phyloP scores from a whole-genome alignment of 768 basidiomycete species.

The Strobilomyces confusus region DNA sequence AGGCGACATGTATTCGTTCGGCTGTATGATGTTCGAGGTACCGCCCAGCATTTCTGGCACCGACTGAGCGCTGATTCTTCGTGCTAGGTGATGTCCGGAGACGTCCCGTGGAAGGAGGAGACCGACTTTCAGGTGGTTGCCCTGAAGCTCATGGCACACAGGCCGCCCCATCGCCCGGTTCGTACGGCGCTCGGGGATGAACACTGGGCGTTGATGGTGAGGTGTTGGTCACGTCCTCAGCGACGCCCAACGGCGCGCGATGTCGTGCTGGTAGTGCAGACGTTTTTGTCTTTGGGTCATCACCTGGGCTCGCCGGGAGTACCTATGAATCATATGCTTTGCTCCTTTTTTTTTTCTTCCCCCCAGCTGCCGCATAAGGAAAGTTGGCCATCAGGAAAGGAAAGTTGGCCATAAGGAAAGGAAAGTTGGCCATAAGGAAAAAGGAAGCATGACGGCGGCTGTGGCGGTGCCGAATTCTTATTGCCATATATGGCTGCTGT shows the following conservation, averaged over 20 bases:
- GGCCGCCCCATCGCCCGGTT: neutral
- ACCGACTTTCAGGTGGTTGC: neutral
- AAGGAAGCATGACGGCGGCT: no score
- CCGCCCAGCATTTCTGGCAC: neutral
- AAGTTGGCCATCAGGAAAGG: no score
- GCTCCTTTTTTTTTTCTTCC: no score
- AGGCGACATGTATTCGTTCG: neutral
- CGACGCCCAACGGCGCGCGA: neutral
- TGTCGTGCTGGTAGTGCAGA: neutral
- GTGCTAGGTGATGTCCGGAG: constrained; percentile 1
- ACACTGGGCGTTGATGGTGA: constrained; percentile 3
- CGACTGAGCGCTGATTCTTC: neutral
- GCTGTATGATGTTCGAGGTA: neutral
- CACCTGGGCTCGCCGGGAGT: neutral
- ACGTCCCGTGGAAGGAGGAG: constrained; percentile 4
- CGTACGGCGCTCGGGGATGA: neutral
- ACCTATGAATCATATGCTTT: no score
- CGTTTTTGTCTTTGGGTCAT: no score
- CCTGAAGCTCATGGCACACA: neutral
- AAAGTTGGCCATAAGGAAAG: no score
- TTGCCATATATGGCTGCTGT: no score
- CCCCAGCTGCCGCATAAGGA: no score
- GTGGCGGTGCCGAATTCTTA: no score
- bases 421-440: no score
- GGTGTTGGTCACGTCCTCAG: neutral